phyloP scores from a whole-genome alignment of 306 rosid species.

The Prunus davidiana region DNA sequence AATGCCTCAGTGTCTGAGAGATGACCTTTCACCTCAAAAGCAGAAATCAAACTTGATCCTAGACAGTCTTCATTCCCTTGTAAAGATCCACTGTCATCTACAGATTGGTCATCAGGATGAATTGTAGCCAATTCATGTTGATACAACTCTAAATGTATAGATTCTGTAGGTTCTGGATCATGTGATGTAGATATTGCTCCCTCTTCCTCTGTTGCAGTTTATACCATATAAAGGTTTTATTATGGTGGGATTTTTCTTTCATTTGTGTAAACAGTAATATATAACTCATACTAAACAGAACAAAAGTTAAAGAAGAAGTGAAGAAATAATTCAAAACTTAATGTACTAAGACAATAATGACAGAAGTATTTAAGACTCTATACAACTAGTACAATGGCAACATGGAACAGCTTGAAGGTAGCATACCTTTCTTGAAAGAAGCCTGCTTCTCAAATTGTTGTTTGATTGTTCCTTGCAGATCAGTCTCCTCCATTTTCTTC shows the following conservation, averaged over 20 bases:
- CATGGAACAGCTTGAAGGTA: neutral
- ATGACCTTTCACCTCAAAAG: neutral
- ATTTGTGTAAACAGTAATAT: neutral
- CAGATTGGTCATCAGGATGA: slow-evolving; percentile 29
- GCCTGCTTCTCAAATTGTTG: slow-evolving; percentile 29
- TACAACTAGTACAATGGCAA: neutral
- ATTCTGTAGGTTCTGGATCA: slow-evolving; percentile 36
- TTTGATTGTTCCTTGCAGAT: slow-evolving; percentile 17
- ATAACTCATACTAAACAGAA: neutral
- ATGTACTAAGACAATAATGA: neutral
- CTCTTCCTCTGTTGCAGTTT: slow-evolving; percentile 41
- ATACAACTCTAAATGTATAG: slow-evolving; percentile 6
- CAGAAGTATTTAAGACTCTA: neutral
- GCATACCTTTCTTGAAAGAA: slow-evolving; percentile 50
- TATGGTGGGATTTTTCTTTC: neutral
- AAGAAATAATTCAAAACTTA: neutral
- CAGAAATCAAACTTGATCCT: slow-evolving; percentile 10
- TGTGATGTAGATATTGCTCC: slow-evolving; percentile 19
- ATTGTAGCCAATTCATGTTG: slow-evolving; percentile 25
- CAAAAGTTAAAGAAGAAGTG: neutral
- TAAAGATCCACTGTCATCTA: slow-evolving; percentile 17
- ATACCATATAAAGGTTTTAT: neutral
- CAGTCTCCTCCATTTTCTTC: slow-evolving; percentile 21
- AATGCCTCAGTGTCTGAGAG: slow-evolving; percentile 7
- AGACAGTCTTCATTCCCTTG: slow-evolving; percentile 17